Percentiles rank a stretch among this genome's conserved stretches.
phyloP scores from a whole-genome alignment of 2,329 filamentous ascomycete species.

The Trichoderma koningii region DNA sequence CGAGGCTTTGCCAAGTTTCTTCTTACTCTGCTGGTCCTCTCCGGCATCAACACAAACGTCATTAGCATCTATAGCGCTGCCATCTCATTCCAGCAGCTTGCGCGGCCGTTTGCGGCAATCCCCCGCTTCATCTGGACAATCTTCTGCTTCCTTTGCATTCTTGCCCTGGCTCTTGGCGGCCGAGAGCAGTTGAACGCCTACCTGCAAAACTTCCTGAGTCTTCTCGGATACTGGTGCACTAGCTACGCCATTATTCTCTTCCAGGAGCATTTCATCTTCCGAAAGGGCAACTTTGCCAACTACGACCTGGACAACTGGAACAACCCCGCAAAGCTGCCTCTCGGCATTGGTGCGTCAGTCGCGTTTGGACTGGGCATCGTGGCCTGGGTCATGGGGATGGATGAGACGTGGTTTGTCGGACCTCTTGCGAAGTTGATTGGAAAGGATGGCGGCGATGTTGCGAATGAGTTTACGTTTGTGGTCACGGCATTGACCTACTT shows the following conservation, averaged over 20 bases:
- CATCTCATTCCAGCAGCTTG: slow-evolving; percentile 46
- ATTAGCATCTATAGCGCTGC: slow-evolving; percentile 45
- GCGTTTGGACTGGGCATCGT: slow-evolving; percentile 48
- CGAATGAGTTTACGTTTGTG: slow-evolving; percentile 45
- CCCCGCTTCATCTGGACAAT: slow-evolving; percentile 47
- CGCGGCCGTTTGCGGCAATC: slow-evolving; percentile 40
- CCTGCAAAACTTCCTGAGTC: slow-evolving; percentile 48
- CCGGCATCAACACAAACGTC: slow-evolving; percentile 43
- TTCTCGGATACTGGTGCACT: slow-evolving; percentile 51
- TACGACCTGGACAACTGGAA: slow-evolving; percentile 51
- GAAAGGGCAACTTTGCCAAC: slow-evolving; percentile 43
- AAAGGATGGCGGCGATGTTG: slow-evolving; percentile 62
- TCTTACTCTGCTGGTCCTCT: slow-evolving; percentile 43
- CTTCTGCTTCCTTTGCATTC: slow-evolving; percentile 44
- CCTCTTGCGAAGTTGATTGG: slow-evolving; percentile 57
- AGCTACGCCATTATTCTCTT: slow-evolving; percentile 46
- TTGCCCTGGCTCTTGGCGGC: slow-evolving; percentile 45
- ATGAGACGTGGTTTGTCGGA: slow-evolving; percentile 57
- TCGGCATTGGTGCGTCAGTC: slow-evolving; percentile 46
- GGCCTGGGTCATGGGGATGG: slow-evolving; percentile 56
- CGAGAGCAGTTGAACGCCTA: slow-evolving; percentile 45
- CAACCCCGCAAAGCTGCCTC: slow-evolving; percentile 44
- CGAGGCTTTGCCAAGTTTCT: slow-evolving; percentile 50
- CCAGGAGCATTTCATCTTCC: slow-evolving; percentile 48
- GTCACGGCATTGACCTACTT: slow-evolving; percentile 46